phyloP scores from a whole-genome alignment of 345 rosid genomes.

The Citrus mangshanensis region DNA sequence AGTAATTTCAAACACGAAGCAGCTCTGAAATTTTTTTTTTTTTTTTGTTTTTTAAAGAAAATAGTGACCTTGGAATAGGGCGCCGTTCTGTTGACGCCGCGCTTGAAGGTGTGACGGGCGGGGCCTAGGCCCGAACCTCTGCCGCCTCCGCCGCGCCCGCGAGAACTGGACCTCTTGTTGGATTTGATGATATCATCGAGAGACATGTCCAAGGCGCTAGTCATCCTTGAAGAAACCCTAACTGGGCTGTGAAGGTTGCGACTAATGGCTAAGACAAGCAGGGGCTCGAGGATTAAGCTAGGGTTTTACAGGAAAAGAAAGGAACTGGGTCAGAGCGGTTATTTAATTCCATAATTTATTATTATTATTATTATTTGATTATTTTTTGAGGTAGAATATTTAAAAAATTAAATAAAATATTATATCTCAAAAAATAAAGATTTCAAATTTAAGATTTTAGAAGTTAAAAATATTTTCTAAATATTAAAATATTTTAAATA shows the following conservation, averaged over 20 bases:
- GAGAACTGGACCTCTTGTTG: conserved; percentile 40
- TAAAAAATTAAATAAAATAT: too few relatives aligned
- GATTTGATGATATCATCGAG: conserved; percentile 67
- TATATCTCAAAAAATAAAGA: too few relatives aligned
- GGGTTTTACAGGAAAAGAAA: neutral
- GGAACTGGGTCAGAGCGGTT: too few relatives aligned
- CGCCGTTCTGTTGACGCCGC: conserved; percentile 36
- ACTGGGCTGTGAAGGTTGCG: neutral
- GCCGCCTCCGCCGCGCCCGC: conserved; percentile 26
- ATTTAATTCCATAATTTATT: too few relatives aligned
- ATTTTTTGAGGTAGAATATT: too few relatives aligned
- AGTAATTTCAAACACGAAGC: neutral
- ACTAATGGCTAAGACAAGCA: conserved; percentile 8
- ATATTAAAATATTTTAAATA: too few relatives aligned
- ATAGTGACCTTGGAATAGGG: conserved; percentile 52
- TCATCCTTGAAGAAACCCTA: conserved; percentile 34
- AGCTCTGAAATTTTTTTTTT: neutral
- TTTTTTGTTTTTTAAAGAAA: neutral
- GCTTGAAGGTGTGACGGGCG: conserved; percentile 43
- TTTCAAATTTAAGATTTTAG: too few relatives aligned
- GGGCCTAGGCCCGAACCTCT: conserved; percentile 42
- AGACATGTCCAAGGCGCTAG: conserved; percentile 60
- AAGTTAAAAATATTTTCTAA: too few relatives aligned
- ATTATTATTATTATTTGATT: too few relatives aligned
- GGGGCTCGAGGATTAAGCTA: neutral